Conservation (phyloP, 2,329 filamentous ascomycete species). For the Hypoxylon sp. region DNA sequence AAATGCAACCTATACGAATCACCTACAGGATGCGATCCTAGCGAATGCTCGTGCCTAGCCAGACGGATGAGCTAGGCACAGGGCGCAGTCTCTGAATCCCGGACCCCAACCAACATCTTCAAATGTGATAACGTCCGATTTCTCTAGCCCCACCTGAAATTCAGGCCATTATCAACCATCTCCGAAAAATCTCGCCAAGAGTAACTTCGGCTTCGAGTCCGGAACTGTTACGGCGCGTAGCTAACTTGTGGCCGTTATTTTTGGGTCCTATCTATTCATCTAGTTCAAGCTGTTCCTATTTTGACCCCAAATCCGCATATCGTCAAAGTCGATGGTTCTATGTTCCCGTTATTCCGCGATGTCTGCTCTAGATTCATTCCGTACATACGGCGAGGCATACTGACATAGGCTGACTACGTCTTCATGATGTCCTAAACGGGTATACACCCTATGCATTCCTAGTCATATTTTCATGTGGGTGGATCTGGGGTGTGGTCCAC, state of each 20-base stretch:
- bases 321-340: not conserved
- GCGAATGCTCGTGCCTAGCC: conserved; percentile 35
- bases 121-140: conserved; percentile 25
- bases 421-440: conserved; percentile 20
- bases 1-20: conserved; percentile 34
- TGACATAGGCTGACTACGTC: conserved; percentile 29
- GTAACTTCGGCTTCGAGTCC: conserved; percentile 23
- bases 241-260: conserved; percentile 18
- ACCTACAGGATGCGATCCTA: conserved; percentile 38
- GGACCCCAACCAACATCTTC: conserved; percentile 43
- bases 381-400: conserved; percentile 30
- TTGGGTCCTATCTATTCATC: conserved; percentile 17
- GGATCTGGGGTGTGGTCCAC: conserved; percentile 38
- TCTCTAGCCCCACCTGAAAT: conserved; percentile 17
- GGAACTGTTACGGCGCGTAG: conserved; percentile 28
- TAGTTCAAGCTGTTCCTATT: conserved; percentile 14
- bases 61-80: conserved; percentile 41
- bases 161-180: conserved; percentile 16
- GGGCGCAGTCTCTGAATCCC: conserved; percentile 42
- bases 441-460: conserved; percentile 30
- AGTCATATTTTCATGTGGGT: conserved; percentile 30
- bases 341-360: conserved; percentile 3
- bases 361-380: conserved; percentile 10
- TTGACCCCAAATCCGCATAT: conserved; percentile 9
- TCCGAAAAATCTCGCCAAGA: conserved; percentile 19